Evolutionary conservation across 1,284 basidiomycete species (phyloP), one percentile per base, ranked within the genome.

Genomic region (Farysia itapuensis): DNA sequence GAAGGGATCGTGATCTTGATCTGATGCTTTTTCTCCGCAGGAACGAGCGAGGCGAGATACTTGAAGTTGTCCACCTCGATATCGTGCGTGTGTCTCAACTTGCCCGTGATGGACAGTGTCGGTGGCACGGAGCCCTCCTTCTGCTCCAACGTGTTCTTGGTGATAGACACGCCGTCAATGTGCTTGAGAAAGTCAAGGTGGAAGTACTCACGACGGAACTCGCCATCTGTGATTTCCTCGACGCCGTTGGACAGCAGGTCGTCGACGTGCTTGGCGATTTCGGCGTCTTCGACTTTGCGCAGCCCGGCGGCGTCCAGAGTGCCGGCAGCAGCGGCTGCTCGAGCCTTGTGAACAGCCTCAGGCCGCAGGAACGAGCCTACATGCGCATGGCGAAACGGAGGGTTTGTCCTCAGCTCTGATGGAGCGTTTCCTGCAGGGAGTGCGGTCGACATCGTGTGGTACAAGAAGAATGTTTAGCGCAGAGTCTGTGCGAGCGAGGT

Each of bases 1-100:
- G 85, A 83, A 60, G 84, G 86, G 76, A 89, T 82, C 8, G 86
- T 88, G 52, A 89, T 76, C 75, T 89, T 89, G 74, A 88, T 82
- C 65, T 82, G 53, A 45, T 61, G 53, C 29, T 67, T 60, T 37
- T 70, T 53, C 5, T 60, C 54, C 16, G 63, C 36, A 3, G 74
- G 65, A 4, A 78, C 69, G 9, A 74, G 41, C 23, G 53, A 60
- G 34, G 69, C 63, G 40, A 77, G 61, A 58, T 65, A 78, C 28
- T 59, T 41, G 35, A 77, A 78, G 50, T 79, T 77, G 34, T 67
- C 71, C 23, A 78, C 65, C 38, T 77, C 64, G 19, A 72, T 74
- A 36, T 56, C 54, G 15, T 40, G 60, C 4, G 34, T 45, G 30
- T 65, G 63, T 12, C n/a, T 13, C 18, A 78, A 58, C 42, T 77